These are phyloP conservation scores for Teunomyces cretensis DNA, from an alignment of 805 yeast genomes.

Conservation along the genomic window DNA sequence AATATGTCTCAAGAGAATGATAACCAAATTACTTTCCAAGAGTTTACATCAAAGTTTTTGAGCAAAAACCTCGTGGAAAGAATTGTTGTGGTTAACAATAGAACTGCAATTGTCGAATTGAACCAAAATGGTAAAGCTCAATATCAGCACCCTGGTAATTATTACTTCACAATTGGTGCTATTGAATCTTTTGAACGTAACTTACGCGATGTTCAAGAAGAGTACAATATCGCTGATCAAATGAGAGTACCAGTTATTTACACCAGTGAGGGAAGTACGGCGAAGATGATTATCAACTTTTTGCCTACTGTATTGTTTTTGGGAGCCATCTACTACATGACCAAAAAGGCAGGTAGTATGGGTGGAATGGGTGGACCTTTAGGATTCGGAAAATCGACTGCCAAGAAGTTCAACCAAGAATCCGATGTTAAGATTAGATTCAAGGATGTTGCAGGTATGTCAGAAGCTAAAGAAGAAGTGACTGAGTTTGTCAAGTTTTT, in stretches of 20 bases:
- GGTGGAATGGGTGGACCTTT: constrained; percentile 83
- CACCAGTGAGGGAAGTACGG: constrained; percentile 65
- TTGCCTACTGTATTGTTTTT: constrained; percentile 87
- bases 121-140: constrained; percentile 60
- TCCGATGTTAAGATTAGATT: constrained; percentile 86
- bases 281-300: constrained; percentile 66
- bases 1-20: constrained; percentile 17
- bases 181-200: constrained; percentile 84
- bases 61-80: constrained; percentile 76
- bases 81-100: constrained; percentile 74
- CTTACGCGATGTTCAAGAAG: constrained; percentile 72
- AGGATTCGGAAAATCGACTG: constrained; percentile 86
- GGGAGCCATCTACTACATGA: constrained; percentile 84
- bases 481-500: constrained; percentile 96
- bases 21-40: constrained; percentile 83
- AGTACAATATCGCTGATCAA: constrained; percentile 56
- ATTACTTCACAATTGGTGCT: constrained; percentile 79
- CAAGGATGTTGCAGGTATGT: constrained; percentile 95
- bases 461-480: constrained; percentile 95
- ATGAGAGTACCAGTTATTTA: constrained; percentile 82
- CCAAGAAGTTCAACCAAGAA: constrained; percentile 88
- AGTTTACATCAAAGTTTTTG: constrained; percentile 72
- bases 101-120: constrained; percentile 69
- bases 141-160: constrained; percentile 28
- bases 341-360: constrained; percentile 62